Percentiles rank a stretch among this genome's conserved stretches.
These are phyloP conservation scores for Fusarium udum DNA, from an alignment of 2,329 filamentous ascomycete species.

Conservation along the genomic window DNA sequence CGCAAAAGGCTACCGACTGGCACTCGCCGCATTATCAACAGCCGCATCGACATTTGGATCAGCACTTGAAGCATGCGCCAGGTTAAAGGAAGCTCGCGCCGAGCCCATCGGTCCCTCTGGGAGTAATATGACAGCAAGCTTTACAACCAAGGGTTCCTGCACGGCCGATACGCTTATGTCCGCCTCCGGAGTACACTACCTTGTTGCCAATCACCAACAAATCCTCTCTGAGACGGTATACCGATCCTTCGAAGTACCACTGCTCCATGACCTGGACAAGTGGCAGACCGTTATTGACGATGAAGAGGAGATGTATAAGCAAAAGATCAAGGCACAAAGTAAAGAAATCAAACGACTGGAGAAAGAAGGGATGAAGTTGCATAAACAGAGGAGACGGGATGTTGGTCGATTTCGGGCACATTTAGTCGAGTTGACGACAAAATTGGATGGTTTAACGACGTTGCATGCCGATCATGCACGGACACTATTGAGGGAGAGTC, in stretches of 20 bases:
- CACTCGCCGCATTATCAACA: constrained; percentile 67
- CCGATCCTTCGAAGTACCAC: constrained; percentile 72
- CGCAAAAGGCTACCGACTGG: constrained; percentile 71
- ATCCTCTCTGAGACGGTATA: constrained; percentile 76
- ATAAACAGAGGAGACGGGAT: constrained; percentile 67
- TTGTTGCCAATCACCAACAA: constrained; percentile 75
- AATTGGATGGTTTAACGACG: constrained; percentile 69
- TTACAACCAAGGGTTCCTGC: constrained; percentile 61
- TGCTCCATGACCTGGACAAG: constrained; percentile 74
- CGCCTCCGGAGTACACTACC: constrained; percentile 71
- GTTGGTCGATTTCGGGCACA: constrained; percentile 70
- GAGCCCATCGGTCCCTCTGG: constrained; percentile 59
- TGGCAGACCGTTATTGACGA: constrained; percentile 72
- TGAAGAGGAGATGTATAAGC: constrained; percentile 69
- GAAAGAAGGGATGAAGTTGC: constrained; percentile 71
- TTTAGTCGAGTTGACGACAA: constrained; percentile 69
- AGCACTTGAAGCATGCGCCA: constrained; percentile 73
- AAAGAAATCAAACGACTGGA: constrained; percentile 71
- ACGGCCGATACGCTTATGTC: constrained; percentile 71
- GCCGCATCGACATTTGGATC: constrained; percentile 71
- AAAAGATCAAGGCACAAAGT: constrained; percentile 63
- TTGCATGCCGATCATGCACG: constrained; percentile 70
- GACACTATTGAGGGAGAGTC: constrained; percentile 68
- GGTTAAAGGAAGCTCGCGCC: constrained; percentile 72
- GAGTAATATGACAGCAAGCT: constrained; percentile 57